These are phyloP conservation scores for Collybia nuda DNA, from an alignment of 768 basidiomycete genomes.

Conservation along the genomic window DNA sequence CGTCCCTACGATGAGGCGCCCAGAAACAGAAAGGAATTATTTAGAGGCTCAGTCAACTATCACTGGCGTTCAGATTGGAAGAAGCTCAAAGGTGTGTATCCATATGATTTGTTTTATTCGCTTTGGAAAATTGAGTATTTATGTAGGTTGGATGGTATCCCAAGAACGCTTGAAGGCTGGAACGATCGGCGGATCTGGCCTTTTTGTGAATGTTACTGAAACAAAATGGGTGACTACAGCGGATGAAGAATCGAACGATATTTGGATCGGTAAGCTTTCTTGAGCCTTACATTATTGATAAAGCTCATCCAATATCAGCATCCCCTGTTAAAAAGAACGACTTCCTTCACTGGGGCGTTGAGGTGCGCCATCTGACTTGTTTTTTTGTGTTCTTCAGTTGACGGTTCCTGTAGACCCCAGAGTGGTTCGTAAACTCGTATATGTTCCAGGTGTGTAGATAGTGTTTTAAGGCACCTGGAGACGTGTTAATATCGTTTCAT, in stretches of 20 bases:
- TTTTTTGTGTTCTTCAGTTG: too few species aligned
- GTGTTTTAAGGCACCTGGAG: neutral
- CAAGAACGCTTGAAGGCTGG: neutral
- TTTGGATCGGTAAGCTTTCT: neutral
- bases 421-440: constrained; percentile 1
- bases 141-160: neutral
- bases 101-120: neutral
- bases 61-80: constrained; percentile 6
- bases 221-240: neutral
- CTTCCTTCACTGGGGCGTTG: too few species aligned
- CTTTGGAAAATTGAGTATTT: neutral
- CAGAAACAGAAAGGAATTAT: constrained; percentile 3
- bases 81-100: neutral
- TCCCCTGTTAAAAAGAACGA: too few species aligned
- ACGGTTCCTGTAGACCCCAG: neutral
- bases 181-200: neutral
- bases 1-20: constrained; percentile 5
- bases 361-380: too few species aligned
- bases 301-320: too few species aligned
- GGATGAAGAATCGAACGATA: neutral
- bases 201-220: neutral
- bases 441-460: neutral
- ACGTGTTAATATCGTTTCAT: neutral
- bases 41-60: constrained; percentile 5
- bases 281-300: neutral